Evolutionary conservation across 768 basidiomycete genomes (phyloP), one percentile per base, ranked within the genome.

Genomic region (Kwoniella europaea): DNA sequence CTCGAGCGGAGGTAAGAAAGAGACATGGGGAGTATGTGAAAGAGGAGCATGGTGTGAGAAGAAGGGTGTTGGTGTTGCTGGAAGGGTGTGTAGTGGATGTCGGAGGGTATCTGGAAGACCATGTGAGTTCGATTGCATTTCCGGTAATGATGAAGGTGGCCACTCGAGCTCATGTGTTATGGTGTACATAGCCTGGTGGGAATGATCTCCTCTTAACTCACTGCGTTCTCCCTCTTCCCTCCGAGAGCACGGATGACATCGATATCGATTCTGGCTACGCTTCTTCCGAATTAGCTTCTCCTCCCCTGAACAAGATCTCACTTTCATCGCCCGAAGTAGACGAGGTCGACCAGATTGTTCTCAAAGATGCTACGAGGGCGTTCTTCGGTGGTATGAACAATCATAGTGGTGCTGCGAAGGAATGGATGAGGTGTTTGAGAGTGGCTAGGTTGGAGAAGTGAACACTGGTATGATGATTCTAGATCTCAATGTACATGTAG

Each of bases 311-410:
- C 20, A 58, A 29, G 63, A 64, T 53, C 24, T 20, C 24, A 29
- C 18, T 60, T 15, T 13, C 29, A 35, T 12, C 22, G 13, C 16
- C n/a, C 35, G 35, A 35, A 35, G 4, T 35, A 53, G 63, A 50
- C 7, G 54, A 69, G 41, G 75, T 71, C 74, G 55, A 29, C 24
- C 43, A 15, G 18, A 65, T 68, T 4, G 53, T 35, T 13, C 70
- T 85, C 82, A 82, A 81, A 67, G 86, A 89, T 58, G 89, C 89
- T 0, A 86, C 86, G 6, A 88, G 87, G 86, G 89, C 90, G 0
- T 92, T 91, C 84, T 85, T 87, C 66, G 90, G 91, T 16, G 91
- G 90, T 15, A 83, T 91, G 75, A 93, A 92, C 77, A 88, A 88
- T 66, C 91, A 92, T 75, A 89, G 89, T 20, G 73, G 65, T 29